These are phyloP conservation scores for Wickerhamomyces bovis DNA, from an alignment of 805 yeast genomes.

Conservation along the genomic window DNA sequence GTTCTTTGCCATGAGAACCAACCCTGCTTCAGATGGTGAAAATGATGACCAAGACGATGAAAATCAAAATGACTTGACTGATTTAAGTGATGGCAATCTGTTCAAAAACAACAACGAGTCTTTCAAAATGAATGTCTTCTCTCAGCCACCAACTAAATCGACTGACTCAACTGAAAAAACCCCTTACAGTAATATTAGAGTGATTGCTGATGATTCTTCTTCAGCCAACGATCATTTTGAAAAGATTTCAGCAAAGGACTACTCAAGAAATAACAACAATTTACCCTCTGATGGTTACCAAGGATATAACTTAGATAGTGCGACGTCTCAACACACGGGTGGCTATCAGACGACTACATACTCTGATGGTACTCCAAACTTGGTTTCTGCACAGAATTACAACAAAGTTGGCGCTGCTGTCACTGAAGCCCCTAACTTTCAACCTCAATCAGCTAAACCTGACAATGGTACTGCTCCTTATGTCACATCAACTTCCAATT, in stretches of 20 bases:
- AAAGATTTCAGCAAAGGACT: constrained; percentile 20
- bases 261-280: constrained; percentile 13
- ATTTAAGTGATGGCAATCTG: constrained; percentile 19
- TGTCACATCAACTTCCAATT: no score
- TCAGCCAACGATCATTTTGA: constrained; percentile 18
- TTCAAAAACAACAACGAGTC: constrained; percentile 11
- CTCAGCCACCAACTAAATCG: constrained; percentile 3
- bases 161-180: constrained; percentile 12
- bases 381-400: constrained; percentile 21
- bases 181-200: constrained; percentile 15
- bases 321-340: constrained; percentile 1
- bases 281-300: constrained; percentile 9
- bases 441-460: constrained; percentile 21
- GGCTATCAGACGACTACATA: not conserved
- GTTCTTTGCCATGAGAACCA: constrained; percentile 30
- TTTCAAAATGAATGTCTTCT: constrained; percentile 10
- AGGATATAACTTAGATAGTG: constrained; percentile 9
- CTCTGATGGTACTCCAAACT: constrained; percentile 21
- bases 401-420: constrained; percentile 19
- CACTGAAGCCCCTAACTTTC: constrained; percentile 18
- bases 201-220: constrained; percentile 21
- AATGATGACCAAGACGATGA: constrained; percentile 11
- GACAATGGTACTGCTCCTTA: constrained; percentile 16
- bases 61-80: constrained; percentile 15
- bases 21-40: constrained; percentile 7